These are phyloP conservation scores for Aspergillus fructus DNA, from an alignment of 2,329 filamentous ascomycete genomes.

Conservation along the genomic window DNA sequence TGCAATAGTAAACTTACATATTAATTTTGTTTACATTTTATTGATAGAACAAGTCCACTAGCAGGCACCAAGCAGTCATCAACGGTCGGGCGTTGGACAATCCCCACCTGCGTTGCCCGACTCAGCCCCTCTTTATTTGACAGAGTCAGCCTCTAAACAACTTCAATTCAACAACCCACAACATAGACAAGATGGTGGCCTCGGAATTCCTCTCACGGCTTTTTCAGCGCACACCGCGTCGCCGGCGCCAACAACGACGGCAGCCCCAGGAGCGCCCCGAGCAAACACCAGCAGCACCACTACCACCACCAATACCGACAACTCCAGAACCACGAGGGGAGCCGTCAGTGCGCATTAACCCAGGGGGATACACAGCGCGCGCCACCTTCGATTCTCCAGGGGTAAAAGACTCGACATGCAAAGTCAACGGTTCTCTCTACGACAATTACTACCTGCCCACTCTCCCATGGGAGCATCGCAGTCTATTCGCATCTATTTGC, in stretches of 20 bases:
- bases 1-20: too few relatives aligned
- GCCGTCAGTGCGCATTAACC: background rate
- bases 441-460: background rate
- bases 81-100: too few relatives aligned
- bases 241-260: background rate
- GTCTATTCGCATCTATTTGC: background rate
- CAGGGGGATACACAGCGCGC: constrained; percentile 6
- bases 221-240: background rate
- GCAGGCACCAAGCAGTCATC: too few relatives aligned
- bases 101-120: too few relatives aligned
- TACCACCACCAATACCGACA: background rate
- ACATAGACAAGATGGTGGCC: background rate
- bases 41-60: too few relatives aligned
- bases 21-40: too few relatives aligned
- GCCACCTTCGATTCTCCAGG: constrained; percentile 7
- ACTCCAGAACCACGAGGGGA: background rate
- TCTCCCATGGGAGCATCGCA: constrained; percentile 1
- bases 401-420: background rate
- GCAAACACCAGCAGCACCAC: background rate
- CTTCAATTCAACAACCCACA: background rate
- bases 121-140: too few relatives aligned
- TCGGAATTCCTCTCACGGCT: background rate
- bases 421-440: background rate
- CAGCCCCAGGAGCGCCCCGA: background rate
- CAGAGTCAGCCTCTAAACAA: too few relatives aligned